phyloP scores from a whole-genome alignment of 768 basidiomycete genomes.

The Leccinum subgranulosum region DNA sequence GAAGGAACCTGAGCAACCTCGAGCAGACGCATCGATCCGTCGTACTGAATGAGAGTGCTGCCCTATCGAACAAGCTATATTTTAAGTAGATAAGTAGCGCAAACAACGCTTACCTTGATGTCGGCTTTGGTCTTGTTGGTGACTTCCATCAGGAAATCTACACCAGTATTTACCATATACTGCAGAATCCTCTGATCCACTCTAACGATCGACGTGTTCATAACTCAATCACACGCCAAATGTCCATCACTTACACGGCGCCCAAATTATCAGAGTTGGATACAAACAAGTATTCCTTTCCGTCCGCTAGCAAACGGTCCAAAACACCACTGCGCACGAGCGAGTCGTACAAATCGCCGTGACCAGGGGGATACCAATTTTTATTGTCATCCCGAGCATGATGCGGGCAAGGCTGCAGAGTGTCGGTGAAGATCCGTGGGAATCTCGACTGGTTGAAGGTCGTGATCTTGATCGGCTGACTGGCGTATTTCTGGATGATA shows the following conservation, averaged over 20 bases:
- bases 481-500: conserved; percentile 95
- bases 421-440: conserved; percentile 89
- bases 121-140: conserved; percentile 97
- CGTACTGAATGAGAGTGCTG: conserved; percentile 89
- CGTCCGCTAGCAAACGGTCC: conserved; percentile 83
- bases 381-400: conserved; percentile 80
- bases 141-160: conserved; percentile 93
- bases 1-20: conserved; percentile 9
- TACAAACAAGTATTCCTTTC: conserved; percentile 96
- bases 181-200: conserved; percentile 82
- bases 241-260: conserved; percentile 61
- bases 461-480: conserved; percentile 91
- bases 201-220: conserved; percentile 31
- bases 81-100: neutral
- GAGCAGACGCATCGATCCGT: conserved; percentile 29
- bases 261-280: conserved; percentile 98
- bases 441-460: conserved; percentile 94
- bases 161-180: conserved; percentile 77
- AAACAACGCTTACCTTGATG: conserved; percentile 37
- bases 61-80: conserved; percentile 40
- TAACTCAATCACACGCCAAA: conserved; percentile 1
- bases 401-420: conserved; percentile 79
- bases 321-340: conserved; percentile 87
- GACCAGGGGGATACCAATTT: conserved; percentile 96
- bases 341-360: conserved; percentile 95